Evolutionary conservation across 495 filamentous ascomycete genomes (phyloP).

Genomic region (Melanomma pulvis-pyrius): DNA sequence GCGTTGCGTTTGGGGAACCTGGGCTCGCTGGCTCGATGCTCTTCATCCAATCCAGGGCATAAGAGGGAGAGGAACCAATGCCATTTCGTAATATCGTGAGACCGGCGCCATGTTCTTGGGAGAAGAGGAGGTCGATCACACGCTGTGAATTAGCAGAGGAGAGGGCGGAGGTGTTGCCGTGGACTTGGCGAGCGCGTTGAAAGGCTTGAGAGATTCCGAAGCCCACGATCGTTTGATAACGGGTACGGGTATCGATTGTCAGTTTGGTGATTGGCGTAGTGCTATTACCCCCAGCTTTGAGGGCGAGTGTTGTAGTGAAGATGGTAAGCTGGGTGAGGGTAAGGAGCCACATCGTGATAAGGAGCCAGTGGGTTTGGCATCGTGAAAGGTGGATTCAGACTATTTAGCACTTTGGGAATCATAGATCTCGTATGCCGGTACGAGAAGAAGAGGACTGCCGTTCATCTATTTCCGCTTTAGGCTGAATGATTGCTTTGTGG

Average conservation of each 20-base stretch:
- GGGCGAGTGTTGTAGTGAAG: background rate
- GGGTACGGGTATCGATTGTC: background rate
- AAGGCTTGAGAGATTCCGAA: constrained; percentile 57
- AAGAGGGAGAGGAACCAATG: constrained; percentile 49
- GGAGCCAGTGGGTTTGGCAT: background rate
- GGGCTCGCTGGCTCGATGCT: constrained; percentile 33
- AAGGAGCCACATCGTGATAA: background rate
- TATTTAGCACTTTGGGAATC: background rate
- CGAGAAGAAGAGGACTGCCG: background rate
- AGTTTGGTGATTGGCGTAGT: background rate
- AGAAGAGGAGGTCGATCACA: constrained; percentile 55
- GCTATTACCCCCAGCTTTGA: background rate
- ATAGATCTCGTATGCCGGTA: background rate
- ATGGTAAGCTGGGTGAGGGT: background rate
- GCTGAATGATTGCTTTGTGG: background rate
- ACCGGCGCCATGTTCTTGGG: constrained; percentile 52
- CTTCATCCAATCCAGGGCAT: constrained; percentile 33
- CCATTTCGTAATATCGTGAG: constrained; percentile 58
- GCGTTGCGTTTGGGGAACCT: constrained; percentile 26
- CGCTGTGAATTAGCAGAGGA: constrained; percentile 23
- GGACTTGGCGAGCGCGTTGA: constrained; percentile 49
- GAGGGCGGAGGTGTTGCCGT: constrained; percentile 39
- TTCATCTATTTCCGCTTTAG: background rate
- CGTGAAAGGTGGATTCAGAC: background rate
- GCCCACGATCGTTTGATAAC: constrained; percentile 6